These are phyloP conservation scores for Polyporus arcularius DNA, from an alignment of 768 basidiomycete genomes.

Conservation along the genomic window DNA sequence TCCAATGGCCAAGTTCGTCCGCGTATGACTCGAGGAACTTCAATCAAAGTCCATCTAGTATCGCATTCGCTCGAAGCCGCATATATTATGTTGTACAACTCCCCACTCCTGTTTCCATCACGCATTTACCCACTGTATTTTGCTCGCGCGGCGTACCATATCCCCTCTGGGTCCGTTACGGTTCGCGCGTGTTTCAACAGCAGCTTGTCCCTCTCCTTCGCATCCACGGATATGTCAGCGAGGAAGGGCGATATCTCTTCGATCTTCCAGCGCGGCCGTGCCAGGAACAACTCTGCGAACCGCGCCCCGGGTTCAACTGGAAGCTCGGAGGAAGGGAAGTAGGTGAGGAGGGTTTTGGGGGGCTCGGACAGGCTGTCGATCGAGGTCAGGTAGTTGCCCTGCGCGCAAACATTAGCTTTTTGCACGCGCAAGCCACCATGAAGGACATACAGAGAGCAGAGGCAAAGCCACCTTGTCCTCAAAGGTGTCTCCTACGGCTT, in stretches of 20 bases:
- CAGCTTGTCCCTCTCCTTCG: constrained; percentile 85
- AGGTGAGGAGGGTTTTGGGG: constrained; percentile 47
- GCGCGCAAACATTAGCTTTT: background rate
- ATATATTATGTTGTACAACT: too few species aligned
- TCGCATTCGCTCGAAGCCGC: too few species aligned
- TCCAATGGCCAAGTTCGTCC: too few species aligned
- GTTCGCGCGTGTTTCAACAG: constrained; percentile 85
- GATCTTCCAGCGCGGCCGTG: constrained; percentile 70
- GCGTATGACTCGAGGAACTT: too few species aligned
- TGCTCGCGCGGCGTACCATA: constrained; percentile 75
- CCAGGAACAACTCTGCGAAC: constrained; percentile 87
- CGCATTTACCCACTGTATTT: constrained; percentile 52
- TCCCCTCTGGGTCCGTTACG: constrained; percentile 63
- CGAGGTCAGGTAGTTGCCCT: constrained; percentile 76
- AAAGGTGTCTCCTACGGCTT: constrained; percentile 78
- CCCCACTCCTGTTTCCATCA: too few species aligned
- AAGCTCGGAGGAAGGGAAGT: constrained; percentile 75
- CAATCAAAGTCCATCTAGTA: too few species aligned
- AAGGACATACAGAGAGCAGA: constrained; percentile 63
- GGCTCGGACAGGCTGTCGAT: constrained; percentile 38
- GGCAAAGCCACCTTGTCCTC: constrained; percentile 57
- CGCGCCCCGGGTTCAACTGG: constrained; percentile 78
- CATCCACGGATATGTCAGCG: constrained; percentile 76
- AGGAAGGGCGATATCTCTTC: constrained; percentile 85
- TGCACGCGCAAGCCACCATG: background rate